Conservation (phyloP, 305 asterid genomes). For the Fraxinus floribunda region DNA sequence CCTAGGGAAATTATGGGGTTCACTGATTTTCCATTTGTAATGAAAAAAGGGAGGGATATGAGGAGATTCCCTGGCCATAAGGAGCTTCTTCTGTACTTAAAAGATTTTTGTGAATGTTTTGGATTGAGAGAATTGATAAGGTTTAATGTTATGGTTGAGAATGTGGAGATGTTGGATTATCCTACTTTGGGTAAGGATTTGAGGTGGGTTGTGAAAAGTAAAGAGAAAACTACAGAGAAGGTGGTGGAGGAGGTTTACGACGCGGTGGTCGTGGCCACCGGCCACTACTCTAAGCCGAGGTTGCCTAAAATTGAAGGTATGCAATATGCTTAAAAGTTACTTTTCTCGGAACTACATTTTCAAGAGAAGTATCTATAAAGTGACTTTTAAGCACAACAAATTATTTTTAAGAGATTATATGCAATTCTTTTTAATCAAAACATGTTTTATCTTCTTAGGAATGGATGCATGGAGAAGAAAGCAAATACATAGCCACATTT, state of each 20-base stretch:
- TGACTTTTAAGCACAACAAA: background rate
- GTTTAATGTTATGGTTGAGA: slow-evolving; percentile 58
- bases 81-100: slow-evolving; percentile 61
- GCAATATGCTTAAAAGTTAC: background rate
- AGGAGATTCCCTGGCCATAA: slow-evolving; percentile 84
- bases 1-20: slow-evolving; percentile 93
- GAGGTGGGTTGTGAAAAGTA: slow-evolving; percentile 72
- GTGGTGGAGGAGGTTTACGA: slow-evolving; percentile 66
- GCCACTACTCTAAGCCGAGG: slow-evolving; percentile 81
- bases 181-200: slow-evolving; percentile 35
- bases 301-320: slow-evolving; percentile 71
- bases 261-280: slow-evolving; percentile 91
- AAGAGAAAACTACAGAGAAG: slow-evolving; percentile 29
- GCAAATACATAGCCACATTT: slow-evolving; percentile 80
- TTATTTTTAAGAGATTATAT: background rate
- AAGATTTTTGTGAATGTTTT: slow-evolving; percentile 71
- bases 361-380: background rate
- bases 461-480: slow-evolving; percentile 81
- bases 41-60: slow-evolving; percentile 61
- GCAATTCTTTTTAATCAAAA: background rate
- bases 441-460: slow-evolving; percentile 40
- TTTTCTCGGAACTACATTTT: background rate
- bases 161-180: slow-evolving; percentile 56
- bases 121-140: slow-evolving; percentile 69
- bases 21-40: slow-evolving; percentile 69